Conservation (phyloP, 345 rosid genomes). For the Salix exigua region DNA sequence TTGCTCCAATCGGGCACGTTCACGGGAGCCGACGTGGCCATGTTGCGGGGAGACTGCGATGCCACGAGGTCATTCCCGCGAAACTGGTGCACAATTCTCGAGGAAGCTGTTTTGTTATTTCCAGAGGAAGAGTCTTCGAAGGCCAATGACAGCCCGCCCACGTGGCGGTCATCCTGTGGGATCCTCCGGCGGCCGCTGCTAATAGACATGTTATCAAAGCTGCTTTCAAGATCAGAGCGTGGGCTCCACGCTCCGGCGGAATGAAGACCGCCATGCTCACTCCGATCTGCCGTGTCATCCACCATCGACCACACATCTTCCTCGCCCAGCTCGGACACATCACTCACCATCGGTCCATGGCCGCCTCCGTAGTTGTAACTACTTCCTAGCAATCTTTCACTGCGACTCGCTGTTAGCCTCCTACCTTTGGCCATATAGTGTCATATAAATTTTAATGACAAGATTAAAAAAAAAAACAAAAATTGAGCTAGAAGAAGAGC, state of each 20-base stretch:
- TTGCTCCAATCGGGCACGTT: constrained; percentile 96
- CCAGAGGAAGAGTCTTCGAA: constrained; percentile 47
- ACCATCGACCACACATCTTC: constrained; percentile 85
- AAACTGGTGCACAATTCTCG: constrained; percentile 76
- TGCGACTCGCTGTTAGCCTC: constrained; percentile 62
- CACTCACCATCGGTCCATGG: constrained; percentile 16
- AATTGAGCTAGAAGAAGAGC: background rate
- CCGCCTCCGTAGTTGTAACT: constrained; percentile 31
- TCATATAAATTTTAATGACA: background rate
- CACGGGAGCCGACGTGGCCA: constrained; percentile 84
- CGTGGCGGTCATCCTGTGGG: constrained; percentile 22
- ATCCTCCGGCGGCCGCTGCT: constrained; percentile 16
- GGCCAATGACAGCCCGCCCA: constrained; percentile 71
- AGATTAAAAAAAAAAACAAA: background rate
- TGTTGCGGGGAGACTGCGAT: constrained; percentile 27
- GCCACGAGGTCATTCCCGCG: constrained; percentile 41
- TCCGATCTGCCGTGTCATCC: constrained; percentile 32
- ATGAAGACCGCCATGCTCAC: constrained; percentile 1
- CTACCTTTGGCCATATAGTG: constrained; percentile 63
- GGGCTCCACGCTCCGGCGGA: constrained; percentile 41
- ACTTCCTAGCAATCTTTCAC: constrained; percentile 62
- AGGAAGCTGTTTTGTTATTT: constrained; percentile 23
- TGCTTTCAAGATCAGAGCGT: constrained; percentile 26
- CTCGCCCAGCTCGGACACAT: constrained; percentile 57
- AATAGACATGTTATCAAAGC: background rate